Percentiles rank a stretch among this genome's conserved stretches.
phyloP scores from a whole-genome alignment of 2,329 filamentous ascomycete species.

The Clonostachys solani region DNA sequence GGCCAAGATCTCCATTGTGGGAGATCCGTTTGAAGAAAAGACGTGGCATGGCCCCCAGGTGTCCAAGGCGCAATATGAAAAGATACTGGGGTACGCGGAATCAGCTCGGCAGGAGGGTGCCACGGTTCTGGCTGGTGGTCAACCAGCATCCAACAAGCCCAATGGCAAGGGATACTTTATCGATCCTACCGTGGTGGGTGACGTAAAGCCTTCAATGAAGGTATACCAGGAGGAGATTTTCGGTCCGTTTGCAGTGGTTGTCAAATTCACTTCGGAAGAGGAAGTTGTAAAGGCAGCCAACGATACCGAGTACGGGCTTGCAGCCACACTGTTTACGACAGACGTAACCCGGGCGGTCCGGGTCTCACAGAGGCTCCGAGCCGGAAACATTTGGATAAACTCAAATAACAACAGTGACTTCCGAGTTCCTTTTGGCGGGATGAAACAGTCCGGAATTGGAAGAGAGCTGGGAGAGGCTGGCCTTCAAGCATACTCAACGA shows the following conservation, averaged over 20 bases:
- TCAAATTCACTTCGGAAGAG: constrained; percentile 10
- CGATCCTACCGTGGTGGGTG: constrained; percentile 8
- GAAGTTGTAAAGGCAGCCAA: constrained; percentile 14
- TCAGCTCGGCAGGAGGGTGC: constrained; percentile 40
- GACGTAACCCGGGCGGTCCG: constrained; percentile 32
- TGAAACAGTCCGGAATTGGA: constrained; percentile 75
- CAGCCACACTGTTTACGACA: constrained; percentile 47
- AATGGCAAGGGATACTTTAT: constrained; percentile 21
- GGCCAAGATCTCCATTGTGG: constrained; percentile 34
- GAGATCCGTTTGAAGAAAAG: constrained; percentile 5
- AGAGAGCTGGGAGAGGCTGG: constrained; percentile 70
- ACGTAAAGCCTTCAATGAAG: constrained; percentile 10
- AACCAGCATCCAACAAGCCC: constrained; percentile 29
- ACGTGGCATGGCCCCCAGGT: constrained; percentile 32
- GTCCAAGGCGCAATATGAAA: constrained; percentile 57
- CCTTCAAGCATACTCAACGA: constrained; percentile 34
- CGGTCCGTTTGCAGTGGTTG: constrained; percentile 13
- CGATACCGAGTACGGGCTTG: constrained; percentile 45
- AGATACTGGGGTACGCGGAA: constrained; percentile 61
- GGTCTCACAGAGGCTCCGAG: constrained; percentile 29
- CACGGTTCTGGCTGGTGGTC: constrained; percentile 60
- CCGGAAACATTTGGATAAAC: constrained; percentile 4
- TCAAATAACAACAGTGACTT: constrained; percentile 45
- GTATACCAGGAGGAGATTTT: constrained; percentile 17
- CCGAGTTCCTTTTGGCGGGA: constrained; percentile 66